A percentile compares a stretch with the other conserved stretches of the same genome.
phyloP scores from a whole-genome alignment of 495 filamentous ascomycete species.

The Tuber magnatum region DNA sequence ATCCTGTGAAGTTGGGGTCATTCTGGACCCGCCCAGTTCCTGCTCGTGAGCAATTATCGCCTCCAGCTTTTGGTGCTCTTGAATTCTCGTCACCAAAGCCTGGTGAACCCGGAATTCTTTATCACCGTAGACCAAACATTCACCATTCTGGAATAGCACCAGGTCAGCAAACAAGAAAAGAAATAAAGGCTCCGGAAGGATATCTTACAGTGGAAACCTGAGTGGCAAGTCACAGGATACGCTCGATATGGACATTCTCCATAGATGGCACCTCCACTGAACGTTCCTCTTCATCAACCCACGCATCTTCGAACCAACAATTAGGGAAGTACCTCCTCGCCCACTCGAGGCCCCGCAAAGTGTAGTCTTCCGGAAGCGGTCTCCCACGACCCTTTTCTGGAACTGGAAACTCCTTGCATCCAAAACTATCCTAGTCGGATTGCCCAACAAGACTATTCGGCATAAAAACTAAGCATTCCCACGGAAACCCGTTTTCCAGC shows the following conservation, averaged over 20 bases:
- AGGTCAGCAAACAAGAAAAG: neutral
- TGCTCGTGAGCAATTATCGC: neutral
- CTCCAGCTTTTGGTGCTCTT: slow-evolving; percentile 12
- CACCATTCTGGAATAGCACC: slow-evolving; percentile 15
- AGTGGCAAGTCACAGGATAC: slow-evolving; percentile 67
- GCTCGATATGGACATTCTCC: slow-evolving; percentile 56
- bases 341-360: slow-evolving; percentile 70
- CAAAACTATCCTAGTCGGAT: slow-evolving; percentile 46
- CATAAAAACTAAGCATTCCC: slow-evolving; percentile 55
- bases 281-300: slow-evolving; percentile 70
- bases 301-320: slow-evolving; percentile 61
- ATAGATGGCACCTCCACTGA: slow-evolving; percentile 62
- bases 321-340: slow-evolving; percentile 60
- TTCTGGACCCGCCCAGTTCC: slow-evolving; percentile 4
- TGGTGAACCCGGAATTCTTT: slow-evolving; percentile 28
- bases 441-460: slow-evolving; percentile 57
- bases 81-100: slow-evolving; percentile 24
- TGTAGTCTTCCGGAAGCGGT: slow-evolving; percentile 77
- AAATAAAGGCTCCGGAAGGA: neutral
- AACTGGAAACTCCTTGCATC: slow-evolving; percentile 49
- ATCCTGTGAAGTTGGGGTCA: slow-evolving; percentile 12
- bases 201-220: slow-evolving; percentile 47
- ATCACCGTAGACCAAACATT: slow-evolving; percentile 24
- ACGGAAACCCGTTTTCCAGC: slow-evolving; percentile 57
- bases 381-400: slow-evolving; percentile 48